phyloP scores from a whole-genome alignment of 2,329 filamentous ascomycete genomes.

The Xylaria sp. region DNA sequence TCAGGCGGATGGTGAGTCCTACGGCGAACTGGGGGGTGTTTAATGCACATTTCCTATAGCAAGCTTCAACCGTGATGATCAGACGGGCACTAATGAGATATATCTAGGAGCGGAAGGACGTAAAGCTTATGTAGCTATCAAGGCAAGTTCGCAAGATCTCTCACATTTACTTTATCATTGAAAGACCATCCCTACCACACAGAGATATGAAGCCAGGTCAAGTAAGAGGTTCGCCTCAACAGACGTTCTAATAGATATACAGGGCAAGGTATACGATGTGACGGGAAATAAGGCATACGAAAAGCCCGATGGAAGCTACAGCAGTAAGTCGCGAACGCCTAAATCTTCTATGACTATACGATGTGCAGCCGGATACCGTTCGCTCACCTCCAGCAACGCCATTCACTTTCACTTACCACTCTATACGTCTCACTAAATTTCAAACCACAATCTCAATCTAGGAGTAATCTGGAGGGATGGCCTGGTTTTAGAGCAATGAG shows the following conservation, averaged over 20 bases:
- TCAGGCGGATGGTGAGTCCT: conserved; percentile 79
- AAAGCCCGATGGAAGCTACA: conserved; percentile 78
- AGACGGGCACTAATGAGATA: conserved; percentile 14
- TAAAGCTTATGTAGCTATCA: conserved; percentile 76
- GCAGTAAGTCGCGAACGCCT: conserved; percentile 67
- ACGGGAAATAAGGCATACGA: conserved; percentile 87
- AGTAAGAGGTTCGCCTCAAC: background rate
- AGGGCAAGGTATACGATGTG: conserved; percentile 96
- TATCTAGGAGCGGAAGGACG: conserved; percentile 70
- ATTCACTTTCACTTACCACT: background rate
- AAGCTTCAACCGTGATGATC: background rate
- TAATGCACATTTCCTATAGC: background rate
- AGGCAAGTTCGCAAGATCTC: conserved; percentile 57
- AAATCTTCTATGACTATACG: background rate
- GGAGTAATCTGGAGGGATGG: too few relatives aligned
- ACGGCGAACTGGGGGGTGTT: background rate
- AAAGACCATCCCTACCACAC: conserved; percentile 37
- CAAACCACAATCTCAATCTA: background rate
- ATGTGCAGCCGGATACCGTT: background rate
- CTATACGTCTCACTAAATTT: background rate
- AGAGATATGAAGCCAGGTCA: background rate
- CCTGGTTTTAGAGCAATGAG: background rate
- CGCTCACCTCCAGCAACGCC: background rate
- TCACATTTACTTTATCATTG: conserved; percentile 43
- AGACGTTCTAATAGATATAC: conserved; percentile 21